Conservation (phyloP, 1,284 basidiomycete genomes). For the Cerioporus squamosus region DNA sequence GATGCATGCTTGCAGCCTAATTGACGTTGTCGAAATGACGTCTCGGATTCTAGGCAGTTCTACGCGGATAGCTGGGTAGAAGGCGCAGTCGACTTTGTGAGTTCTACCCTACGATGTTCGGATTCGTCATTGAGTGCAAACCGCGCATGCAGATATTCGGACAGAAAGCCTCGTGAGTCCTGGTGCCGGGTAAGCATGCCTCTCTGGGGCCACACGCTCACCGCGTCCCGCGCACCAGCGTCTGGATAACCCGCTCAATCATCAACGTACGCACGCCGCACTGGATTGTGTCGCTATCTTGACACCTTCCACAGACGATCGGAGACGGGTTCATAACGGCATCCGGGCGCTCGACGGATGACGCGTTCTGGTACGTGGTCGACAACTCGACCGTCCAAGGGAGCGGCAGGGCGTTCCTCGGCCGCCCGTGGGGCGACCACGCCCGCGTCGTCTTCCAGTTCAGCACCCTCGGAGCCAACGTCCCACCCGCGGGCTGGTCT, state of each 20-base stretch:
- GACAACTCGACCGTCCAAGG: slow-evolving; percentile 52
- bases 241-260: slow-evolving; percentile 32
- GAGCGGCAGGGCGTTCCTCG: slow-evolving; percentile 48
- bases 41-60: slow-evolving; percentile 20
- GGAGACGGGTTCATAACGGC: slow-evolving; percentile 55
- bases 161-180: slow-evolving; percentile 28
- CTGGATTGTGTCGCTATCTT: neutral
- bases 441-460: slow-evolving; percentile 34
- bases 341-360: slow-evolving; percentile 50
- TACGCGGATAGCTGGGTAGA: slow-evolving; percentile 37
- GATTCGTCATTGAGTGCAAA: too few species aligned
- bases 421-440: slow-evolving; percentile 51
- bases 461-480: slow-evolving; percentile 24
- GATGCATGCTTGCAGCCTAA: neutral
- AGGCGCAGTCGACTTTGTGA: slow-evolving; percentile 60
- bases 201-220: neutral
- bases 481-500: slow-evolving; percentile 30
- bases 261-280: slow-evolving; percentile 27
- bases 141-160: slow-evolving; percentile 28
- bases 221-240: slow-evolving; percentile 34
- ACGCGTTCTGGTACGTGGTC: slow-evolving; percentile 50
- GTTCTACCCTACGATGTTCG: slow-evolving; percentile 1
- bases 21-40: neutral
- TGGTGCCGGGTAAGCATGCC: neutral
- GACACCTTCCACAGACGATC: slow-evolving; percentile 22